Evolutionary conservation across 176 grass and related monocot genomes (phyloP).

Genomic region (Avena atlantica): DNA sequence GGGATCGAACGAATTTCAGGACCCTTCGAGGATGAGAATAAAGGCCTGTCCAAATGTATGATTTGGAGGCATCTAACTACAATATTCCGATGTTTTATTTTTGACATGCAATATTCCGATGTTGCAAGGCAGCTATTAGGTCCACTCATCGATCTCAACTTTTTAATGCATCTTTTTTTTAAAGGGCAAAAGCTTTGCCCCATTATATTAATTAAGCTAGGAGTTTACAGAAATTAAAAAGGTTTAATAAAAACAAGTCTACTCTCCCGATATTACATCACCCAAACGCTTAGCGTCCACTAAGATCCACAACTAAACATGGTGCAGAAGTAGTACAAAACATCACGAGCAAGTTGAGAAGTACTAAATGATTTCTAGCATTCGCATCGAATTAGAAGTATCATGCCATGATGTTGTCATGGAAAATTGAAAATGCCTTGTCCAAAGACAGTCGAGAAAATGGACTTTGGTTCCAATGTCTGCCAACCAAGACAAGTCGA

Average conservation of each 20-base stretch:
- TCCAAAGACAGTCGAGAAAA: background rate
- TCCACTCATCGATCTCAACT: background rate
- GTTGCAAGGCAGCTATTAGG: no score
- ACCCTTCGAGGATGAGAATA: background rate
- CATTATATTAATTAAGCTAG: no score
- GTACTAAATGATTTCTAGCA: no score
- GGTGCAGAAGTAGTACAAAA: background rate
- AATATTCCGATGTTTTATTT: background rate
- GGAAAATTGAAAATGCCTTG: background rate
- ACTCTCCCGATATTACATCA: no score
- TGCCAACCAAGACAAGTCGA: no score
- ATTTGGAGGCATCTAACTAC: background rate
- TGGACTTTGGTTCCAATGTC: background rate
- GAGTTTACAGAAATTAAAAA: no score
- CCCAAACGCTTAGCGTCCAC: no score
- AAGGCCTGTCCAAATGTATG: background rate
- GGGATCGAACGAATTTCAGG: background rate
- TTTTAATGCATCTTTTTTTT: background rate
- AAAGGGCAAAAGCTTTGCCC: no score
- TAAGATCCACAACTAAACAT: background rate
- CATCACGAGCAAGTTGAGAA: background rate
- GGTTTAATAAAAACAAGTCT: no score
- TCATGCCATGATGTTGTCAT: background rate
- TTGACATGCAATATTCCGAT: no score
- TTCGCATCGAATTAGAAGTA: background rate